Evolutionary conservation across 805 yeast species (phyloP), one percentile per base, ranked within the genome.

Genomic region (Aciculoconidium aculeatum): DNA sequence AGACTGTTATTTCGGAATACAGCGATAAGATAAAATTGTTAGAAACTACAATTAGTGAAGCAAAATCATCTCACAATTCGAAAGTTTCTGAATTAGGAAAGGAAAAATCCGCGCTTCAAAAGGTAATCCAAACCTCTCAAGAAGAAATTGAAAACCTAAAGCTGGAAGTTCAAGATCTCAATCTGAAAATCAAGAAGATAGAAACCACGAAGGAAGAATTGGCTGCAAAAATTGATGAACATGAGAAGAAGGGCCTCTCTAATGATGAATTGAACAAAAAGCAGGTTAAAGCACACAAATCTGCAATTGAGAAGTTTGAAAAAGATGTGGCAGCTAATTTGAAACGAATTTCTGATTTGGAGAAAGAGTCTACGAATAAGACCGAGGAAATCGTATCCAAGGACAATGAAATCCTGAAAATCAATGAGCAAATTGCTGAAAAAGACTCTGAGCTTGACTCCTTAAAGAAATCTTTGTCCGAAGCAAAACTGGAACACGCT

Each of bases 1-100:
- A 70, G 32, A 58, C 72, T 0, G 55, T 67, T 0, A 55, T 71
- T 0, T 60, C 67, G 37, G 74, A 71, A 32, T 72, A 71, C 38
- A 55, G 67, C 7, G 67, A 63, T 17, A 69, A 64, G 40, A 61
- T 72, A 6, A 52, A 58, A 10, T 41, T 37, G 6, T 42, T 75
- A 10, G 80, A 75, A 35, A 61, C 51, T 5, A 43, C 50, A 4
- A 19, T 53, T 4, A 6, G 32, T 4, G 23, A 32, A 1, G 28
- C 44, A 2, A 45, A 47, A 21, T 30, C 27, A 7, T 34, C 27
- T 4, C 44, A 38, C 32, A 37, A 40, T 10, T 11, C 19, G 6
- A 38, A 40, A 23, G 4, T 35, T 7, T 4, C 23, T 6, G 23
- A 17, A n/a, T 24, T 31, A 7, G 21, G 23, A 4, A 18, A 20